Conservation (phyloP, 2,329 filamentous ascomycete species). For the Venturia pyrina region DNA sequence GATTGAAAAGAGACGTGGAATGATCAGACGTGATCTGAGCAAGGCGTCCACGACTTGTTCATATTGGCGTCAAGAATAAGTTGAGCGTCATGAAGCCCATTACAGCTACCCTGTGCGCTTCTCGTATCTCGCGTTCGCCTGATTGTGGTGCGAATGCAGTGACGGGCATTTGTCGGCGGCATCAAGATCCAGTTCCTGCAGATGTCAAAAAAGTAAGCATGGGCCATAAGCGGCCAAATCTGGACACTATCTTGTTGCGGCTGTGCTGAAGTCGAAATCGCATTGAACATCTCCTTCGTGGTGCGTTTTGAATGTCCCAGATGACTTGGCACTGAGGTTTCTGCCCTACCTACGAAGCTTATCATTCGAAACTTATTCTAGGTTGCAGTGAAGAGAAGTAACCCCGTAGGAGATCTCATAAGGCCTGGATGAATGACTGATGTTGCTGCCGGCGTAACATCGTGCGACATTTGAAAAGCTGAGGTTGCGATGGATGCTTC, state of each 20-base stretch:
- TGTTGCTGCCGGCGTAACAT: background rate
- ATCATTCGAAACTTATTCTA: background rate
- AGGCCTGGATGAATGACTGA: background rate
- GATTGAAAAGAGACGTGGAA: background rate
- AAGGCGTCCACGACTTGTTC: background rate
- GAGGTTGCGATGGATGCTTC: background rate
- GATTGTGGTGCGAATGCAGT: background rate
- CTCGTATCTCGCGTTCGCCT: background rate
- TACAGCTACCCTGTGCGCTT: background rate
- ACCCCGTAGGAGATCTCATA: no score
- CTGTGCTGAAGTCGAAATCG: background rate
- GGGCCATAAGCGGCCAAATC: background rate
- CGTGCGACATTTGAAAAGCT: background rate
- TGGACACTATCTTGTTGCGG: background rate
- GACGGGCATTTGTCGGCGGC: background rate
- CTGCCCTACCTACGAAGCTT: background rate
- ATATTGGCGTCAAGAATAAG: conserved; percentile 3
- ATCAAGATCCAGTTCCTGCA: background rate
- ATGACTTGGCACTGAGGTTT: background rate
- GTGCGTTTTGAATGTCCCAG: background rate
- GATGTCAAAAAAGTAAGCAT: background rate
- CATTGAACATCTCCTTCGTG: background rate
- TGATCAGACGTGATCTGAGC: background rate
- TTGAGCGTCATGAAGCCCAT: background rate
- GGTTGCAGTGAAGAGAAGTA: background rate